phyloP scores from a whole-genome alignment of 306 rosid species.

The Begonia fuchsioides region DNA sequence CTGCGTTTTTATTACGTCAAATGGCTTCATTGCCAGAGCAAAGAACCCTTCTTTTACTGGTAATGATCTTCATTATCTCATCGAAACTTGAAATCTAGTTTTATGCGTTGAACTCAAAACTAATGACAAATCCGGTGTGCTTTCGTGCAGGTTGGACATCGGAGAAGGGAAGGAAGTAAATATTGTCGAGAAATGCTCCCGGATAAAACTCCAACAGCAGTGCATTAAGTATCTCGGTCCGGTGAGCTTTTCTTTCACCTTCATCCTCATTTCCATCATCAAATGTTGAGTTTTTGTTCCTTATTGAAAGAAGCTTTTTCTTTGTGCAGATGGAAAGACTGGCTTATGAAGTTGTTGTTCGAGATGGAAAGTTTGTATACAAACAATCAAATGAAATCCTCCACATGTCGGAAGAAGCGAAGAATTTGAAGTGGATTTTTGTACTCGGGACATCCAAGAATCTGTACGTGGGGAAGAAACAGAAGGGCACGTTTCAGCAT shows the following conservation, averaged over 20 bases:
- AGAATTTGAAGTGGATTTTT: slow-evolving; percentile 78
- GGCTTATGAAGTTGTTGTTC: slow-evolving; percentile 70
- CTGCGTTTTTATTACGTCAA: slow-evolving; percentile 68
- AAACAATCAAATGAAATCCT: slow-evolving; percentile 71
- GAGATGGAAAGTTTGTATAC: slow-evolving; percentile 59
- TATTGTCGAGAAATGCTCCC: slow-evolving; percentile 57
- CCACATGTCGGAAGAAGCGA: slow-evolving; percentile 29
- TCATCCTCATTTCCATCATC: neutral
- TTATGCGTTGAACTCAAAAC: neutral
- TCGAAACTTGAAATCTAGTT: too few relatives aligned
- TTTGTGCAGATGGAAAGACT: slow-evolving; percentile 72
- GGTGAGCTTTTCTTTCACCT: slow-evolving; percentile 38
- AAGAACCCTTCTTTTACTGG: slow-evolving; percentile 99
- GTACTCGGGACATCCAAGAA: slow-evolving; percentile 84
- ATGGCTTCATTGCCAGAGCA: slow-evolving; percentile 84
- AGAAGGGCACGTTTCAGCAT: slow-evolving; percentile 90
- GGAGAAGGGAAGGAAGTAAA: slow-evolving; percentile 94
- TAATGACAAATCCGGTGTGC: slow-evolving; percentile 3
- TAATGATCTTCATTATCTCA: slow-evolving; percentile 14
- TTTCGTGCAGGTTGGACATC: slow-evolving; percentile 70
- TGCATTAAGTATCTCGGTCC: slow-evolving; percentile 95
- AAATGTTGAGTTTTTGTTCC: slow-evolving; percentile 3
- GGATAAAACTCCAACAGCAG: slow-evolving; percentile 80
- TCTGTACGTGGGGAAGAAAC: slow-evolving; percentile 79
- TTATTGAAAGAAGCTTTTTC: neutral